Evolutionary conservation across 2,329 filamentous ascomycete genomes (phyloP).

Genomic region (Colletotrichum tropicicola): DNA sequence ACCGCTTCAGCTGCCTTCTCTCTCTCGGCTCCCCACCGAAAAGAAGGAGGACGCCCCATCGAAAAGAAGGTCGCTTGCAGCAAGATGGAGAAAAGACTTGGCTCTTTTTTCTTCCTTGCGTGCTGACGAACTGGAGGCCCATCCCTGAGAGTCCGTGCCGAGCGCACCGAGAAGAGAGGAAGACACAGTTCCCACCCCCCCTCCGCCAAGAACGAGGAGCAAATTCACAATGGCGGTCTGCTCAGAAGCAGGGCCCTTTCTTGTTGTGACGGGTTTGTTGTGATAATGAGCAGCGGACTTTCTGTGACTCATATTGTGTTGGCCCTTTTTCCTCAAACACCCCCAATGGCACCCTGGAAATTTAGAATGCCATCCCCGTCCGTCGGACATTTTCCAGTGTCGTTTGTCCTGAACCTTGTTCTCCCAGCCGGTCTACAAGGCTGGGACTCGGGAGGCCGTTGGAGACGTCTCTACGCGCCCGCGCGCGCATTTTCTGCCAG

Average conservation of each 20-base stretch:
- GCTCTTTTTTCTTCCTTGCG: not conserved
- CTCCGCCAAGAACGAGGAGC: not conserved
- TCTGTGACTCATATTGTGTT: constrained; percentile 25
- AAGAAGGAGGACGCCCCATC: not conserved
- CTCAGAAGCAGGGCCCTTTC: not conserved
- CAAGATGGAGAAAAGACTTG: not conserved
- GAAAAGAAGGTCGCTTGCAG: constrained; percentile 1
- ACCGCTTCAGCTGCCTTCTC: not conserved
- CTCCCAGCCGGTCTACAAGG: constrained; percentile 1
- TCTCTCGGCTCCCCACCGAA: not conserved
- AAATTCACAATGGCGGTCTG: constrained; percentile 18
- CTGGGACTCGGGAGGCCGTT: too few relatives aligned
- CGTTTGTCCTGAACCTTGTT: not conserved
- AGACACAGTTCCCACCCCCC: not conserved
- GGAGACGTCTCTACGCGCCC: too few relatives aligned
- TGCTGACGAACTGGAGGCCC: not conserved
- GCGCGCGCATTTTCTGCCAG: not conserved
- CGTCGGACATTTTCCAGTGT: not conserved
- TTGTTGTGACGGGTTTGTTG: not conserved
- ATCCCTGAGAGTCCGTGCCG: constrained; percentile 1
- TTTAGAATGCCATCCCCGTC: not conserved
- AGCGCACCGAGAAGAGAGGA: not conserved
- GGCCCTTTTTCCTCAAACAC: not conserved
- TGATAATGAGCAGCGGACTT: not conserved
- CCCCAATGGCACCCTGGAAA: not conserved